Conservation (phyloP, 352 stramenopile genomes). For the Globisporangium polare region DNA sequence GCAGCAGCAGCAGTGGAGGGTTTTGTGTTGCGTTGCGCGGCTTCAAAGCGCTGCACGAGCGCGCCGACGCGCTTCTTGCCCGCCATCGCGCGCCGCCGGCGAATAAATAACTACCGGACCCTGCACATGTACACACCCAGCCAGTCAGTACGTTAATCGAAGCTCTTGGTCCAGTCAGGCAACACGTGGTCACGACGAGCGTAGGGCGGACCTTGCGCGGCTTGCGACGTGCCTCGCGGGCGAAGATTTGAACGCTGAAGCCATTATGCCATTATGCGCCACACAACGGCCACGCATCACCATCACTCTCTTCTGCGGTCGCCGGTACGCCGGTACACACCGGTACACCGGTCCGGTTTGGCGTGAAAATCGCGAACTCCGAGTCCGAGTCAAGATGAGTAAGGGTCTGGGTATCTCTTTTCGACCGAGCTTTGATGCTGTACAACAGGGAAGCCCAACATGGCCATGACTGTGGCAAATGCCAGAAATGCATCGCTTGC, state of each 20-base stretch:
- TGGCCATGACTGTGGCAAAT: no score
- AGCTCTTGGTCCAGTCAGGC: not conserved
- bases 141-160: not conserved
- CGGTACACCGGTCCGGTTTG: no score
- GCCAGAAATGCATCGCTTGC: no score
- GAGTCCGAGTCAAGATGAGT: no score
- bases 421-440: no score
- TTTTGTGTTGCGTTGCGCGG: not conserved
- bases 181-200: not conserved
- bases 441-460: no score
- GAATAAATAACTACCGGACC: not conserved
- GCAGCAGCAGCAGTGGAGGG: not conserved
- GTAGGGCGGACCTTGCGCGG: not conserved
- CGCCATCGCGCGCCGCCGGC: not conserved
- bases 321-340: no score
- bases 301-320: no score
- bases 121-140: not conserved
- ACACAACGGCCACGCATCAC: slow-evolving; percentile 1
- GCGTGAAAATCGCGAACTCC: no score
- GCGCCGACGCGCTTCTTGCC: slow-evolving; percentile 3
- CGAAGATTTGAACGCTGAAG: slow-evolving; percentile 11
- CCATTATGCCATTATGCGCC: slow-evolving; percentile 6
- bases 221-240: not conserved
- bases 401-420: no score
- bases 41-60: slow-evolving; percentile 15